Evolutionary conservation across 116 monocot genomes (phyloP), one percentile per base, ranked within the genome.

Genomic region (Cymodocea nodosa): DNA sequence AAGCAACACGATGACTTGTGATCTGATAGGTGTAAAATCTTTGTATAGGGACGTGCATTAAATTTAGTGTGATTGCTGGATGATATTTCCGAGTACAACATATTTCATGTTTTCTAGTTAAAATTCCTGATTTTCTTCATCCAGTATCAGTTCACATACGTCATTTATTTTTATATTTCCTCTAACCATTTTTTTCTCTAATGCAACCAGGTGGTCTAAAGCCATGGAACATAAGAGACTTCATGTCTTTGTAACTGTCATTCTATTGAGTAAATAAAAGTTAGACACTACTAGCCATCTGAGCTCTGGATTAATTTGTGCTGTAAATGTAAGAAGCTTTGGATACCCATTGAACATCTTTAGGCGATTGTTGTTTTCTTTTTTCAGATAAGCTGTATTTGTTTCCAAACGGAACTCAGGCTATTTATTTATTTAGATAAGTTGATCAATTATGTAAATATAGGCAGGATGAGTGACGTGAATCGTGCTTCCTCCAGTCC

Each of bases 231-330:
- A 50, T 4, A 44, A 51, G 65, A 51, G 14, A 24, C 24, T 50
- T 50, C 23, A 24, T 50, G 40, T 39, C 51, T 44, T 30, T 16
- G 15, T 51, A 50, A 51, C 65, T 44, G 50, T 10, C 50, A 23
- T 44, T 23, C 30, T 6, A 19, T 65, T 17, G 49, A 49, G 50
- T 65, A 65, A 65, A 65, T 65, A 65, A 65, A 65, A 30, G 39
- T 20, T 64, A 23, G 65, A 14, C 24, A 12, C 57, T 57, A 6
- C 18, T n/a, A 9, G 37, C 17, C 35, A 44, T 44, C 11, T 44
- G 44, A 44, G 11, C 11, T 44, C 6, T 44, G 44, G 44, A 44
- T 11, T 44, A 44, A 44, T 44, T 44, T 44, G 44, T 44, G 44
- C 44, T 44, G 44, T 44, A 44, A 44, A 44, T 44, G 44, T 44